Conservation (phyloP, 805 yeast species). For the Schwanniomyces pseudopolymorphus region DNA sequence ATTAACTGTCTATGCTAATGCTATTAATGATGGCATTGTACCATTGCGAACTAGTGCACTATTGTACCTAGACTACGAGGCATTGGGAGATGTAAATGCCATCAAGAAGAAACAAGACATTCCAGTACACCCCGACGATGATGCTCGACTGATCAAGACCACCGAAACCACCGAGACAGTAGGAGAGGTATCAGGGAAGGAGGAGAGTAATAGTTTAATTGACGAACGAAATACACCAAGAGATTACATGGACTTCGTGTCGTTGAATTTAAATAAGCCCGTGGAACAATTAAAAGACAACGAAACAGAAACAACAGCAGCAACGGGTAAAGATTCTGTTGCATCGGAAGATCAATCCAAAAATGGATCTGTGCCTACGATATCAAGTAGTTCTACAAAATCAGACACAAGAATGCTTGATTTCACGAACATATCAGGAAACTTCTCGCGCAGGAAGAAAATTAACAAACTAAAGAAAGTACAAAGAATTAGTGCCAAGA, state of each 20-base stretch:
- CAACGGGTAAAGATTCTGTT: slow-evolving; percentile 3
- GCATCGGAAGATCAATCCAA: background rate
- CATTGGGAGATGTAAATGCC: slow-evolving; percentile 38
- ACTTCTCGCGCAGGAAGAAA: slow-evolving; percentile 2
- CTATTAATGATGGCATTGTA: slow-evolving; percentile 46
- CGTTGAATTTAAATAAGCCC: slow-evolving; percentile 4
- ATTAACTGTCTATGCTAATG: slow-evolving; percentile 43
- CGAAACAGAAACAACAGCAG: background rate
- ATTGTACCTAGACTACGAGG: slow-evolving; percentile 42
- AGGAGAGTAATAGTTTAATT: slow-evolving; percentile 8
- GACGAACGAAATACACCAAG: background rate
- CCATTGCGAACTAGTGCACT: slow-evolving; percentile 45
- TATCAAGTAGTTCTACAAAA: background rate
- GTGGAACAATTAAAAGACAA: background rate
- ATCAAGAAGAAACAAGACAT: slow-evolving; percentile 14
- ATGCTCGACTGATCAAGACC: slow-evolving; percentile 10
- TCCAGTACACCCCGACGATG: slow-evolving; percentile 1
- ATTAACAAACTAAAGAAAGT: slow-evolving; percentile 15
- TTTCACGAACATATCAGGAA: background rate
- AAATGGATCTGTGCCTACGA: background rate
- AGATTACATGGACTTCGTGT: background rate
- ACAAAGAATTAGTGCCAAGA: slow-evolving; percentile 20
- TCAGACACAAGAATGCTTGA: background rate
- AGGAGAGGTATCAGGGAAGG: slow-evolving; percentile 31
- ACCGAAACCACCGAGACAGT: slow-evolving; percentile 15